Conservation (phyloP, 352 stramenopile species). For the Globisporangium barbulae region DNA sequence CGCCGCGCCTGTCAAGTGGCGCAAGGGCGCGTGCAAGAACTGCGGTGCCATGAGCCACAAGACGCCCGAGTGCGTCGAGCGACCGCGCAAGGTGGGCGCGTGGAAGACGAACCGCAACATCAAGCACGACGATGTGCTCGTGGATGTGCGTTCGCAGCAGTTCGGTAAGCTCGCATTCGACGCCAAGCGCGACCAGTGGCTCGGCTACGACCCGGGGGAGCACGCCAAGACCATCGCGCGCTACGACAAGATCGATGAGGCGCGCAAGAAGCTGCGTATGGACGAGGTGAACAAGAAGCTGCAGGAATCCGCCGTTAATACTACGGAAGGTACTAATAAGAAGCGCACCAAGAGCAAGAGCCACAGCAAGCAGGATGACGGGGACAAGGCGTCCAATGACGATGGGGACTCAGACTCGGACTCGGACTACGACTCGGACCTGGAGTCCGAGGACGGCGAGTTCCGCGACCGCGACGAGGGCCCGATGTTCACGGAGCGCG, state of each 20-base stretch:
- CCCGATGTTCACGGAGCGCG: slow-evolving; percentile 91
- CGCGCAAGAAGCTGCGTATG: slow-evolving; percentile 74
- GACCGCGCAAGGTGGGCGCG: slow-evolving; percentile 87
- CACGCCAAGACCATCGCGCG: slow-evolving; percentile 73
- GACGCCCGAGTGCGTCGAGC: slow-evolving; percentile 91
- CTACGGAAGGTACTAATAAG: slow-evolving; percentile 22
- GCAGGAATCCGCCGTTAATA: slow-evolving; percentile 24
- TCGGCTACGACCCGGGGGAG: slow-evolving; percentile 90
- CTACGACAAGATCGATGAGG: slow-evolving; percentile 82
- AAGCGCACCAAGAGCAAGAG: slow-evolving; percentile 21
- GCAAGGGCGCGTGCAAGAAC: slow-evolving; percentile 93
- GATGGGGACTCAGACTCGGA: slow-evolving; percentile 68
- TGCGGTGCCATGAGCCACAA: slow-evolving; percentile 93
- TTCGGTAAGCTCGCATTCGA: slow-evolving; percentile 96
- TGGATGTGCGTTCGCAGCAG: slow-evolving; percentile 85
- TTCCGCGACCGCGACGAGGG: slow-evolving; percentile 92
- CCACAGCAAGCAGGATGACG: slow-evolving; percentile 18
- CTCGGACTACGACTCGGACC: slow-evolving; percentile 85
- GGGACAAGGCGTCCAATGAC: slow-evolving; percentile 17
- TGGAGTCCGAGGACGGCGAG: slow-evolving; percentile 89
- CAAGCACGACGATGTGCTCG: slow-evolving; percentile 73
- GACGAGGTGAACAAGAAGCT: slow-evolving; percentile 78
- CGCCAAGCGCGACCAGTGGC: slow-evolving; percentile 96
- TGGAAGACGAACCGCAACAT: slow-evolving; percentile 93
- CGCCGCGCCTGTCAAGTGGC: slow-evolving; percentile 47